Evolutionary conservation across 2,329 filamentous ascomycete genomes (phyloP), one percentile per base, ranked within the genome.

Genomic region (Fusarium proliferatum): DNA sequence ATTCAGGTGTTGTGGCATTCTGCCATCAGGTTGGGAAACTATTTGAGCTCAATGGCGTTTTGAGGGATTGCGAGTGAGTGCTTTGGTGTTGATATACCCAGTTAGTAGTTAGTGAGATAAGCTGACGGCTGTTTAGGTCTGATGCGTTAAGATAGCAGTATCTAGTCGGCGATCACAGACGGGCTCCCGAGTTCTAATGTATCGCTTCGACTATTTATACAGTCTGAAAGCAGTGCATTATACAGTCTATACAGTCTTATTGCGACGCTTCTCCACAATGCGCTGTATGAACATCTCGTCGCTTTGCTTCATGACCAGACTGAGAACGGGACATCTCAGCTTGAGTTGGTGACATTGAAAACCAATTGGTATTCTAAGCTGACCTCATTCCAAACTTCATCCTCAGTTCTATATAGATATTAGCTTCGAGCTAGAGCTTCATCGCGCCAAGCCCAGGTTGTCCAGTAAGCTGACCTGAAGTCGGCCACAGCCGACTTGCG

Each of bases 401-500:
- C 28, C 38, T 56, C 59, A 19, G 17, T 39, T n/a, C 36, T 43
- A 11, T 15, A n/a, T 39, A 19, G 61, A 26, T 39, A 23, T 43
- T 69, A 65, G 60, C 52, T 53, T 43, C 30, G 43, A 53, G n/a
- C 53, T 59, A 46, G 26, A 58, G 38, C 41, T 66, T 46, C 57
- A 39, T 28, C 38, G n/a, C 36, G 67, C 51, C 67, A 71, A 74
- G 52, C 33, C 33, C 19, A 28, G 10, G 33, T 36, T 59, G 38
- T 45, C 26, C 51, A 30, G 43, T 64, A 73, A 73, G 72, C 69
- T 71, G 69, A 75, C 61, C 42, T 53, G 39, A 58, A 34, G 30
- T 52, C 43, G 39, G 42, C 34, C 55, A 26, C 26, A 30, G 62
- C 49, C 46, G 62, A 60, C 28, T n/a, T 13, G 41, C 21, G 42